Base-by-base conservation (phyloP, 305 asterid species). In the Solanum hybrid region DNA sequence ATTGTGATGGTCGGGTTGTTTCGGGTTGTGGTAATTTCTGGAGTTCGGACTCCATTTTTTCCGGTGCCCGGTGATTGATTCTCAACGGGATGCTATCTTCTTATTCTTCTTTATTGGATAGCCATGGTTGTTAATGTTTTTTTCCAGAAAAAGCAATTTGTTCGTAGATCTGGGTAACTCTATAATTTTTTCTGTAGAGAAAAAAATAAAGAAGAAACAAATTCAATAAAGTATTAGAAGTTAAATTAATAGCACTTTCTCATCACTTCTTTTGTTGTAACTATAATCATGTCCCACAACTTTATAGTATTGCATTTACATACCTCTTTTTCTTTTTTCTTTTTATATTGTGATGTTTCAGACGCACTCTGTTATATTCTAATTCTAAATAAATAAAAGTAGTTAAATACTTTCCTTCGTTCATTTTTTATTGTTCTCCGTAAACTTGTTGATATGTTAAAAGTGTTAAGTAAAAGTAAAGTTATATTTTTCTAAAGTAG, bases 11-110 rank as follows among this genome's bases (percentile, higher is more conserved):
- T 32, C 80, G 90, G 75, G 89, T 31, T 29, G 94, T 90, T 66
- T 89, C 88, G 10, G 94, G 95, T 71, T 26, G 8, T 60, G 92
- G 89, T 51, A 90, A 88, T 88, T 89, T 90, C 91, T 94, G 94
- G 42, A 96, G 97, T 90, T 93, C 96, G 36, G 95, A 88, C 92
- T 93, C 98, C 98, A 94, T 93, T 88, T 35, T 42, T 24, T 32
- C 34, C 69, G 40, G 27, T 14, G 35, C 89, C 89, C 64, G 24
- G 10, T 76, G 86, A 88, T 88, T 88, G 89, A 88, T 88, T 88
- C 60, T 75, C 75, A 60, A 46, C 82, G 66, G 86, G 78, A 22
- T 40, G 86, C 29, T 17, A 17, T 82, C 36, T 79, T 37, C 64
- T 79, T 51, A 24, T 29, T 75, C 78, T 71, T 81, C 32, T 84